Evolutionary conservation across 371 early-diverging fungal genomes (phyloP).

Genomic region (Apophysomyces sp.): DNA sequence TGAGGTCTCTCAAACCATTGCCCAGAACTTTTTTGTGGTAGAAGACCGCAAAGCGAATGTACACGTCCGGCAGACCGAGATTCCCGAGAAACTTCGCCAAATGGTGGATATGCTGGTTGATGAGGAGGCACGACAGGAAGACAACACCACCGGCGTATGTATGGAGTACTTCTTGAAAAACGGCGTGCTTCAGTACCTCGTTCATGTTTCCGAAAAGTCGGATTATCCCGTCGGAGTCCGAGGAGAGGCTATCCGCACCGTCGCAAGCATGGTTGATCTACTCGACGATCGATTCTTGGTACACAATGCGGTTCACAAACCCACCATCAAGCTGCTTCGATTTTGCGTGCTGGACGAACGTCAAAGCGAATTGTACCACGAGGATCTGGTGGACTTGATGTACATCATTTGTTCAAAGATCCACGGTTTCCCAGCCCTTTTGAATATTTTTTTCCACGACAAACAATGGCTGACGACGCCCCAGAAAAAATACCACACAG

Average conservation of each 20-base stretch:
- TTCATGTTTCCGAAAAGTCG: conserved; percentile 63
- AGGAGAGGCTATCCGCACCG: conserved; percentile 71
- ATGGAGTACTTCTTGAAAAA: conserved; percentile 85
- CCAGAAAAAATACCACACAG: conserved; percentile 20
- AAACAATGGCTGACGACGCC: conserved; percentile 63
- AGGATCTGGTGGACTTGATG: conserved; percentile 78
- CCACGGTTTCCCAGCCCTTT: conserved; percentile 76
- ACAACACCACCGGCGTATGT: conserved; percentile 73
- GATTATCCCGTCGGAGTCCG: conserved; percentile 83
- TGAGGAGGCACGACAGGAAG: conserved; percentile 69
- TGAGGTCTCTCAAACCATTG: not conserved
- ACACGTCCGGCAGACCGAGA: conserved; percentile 68
- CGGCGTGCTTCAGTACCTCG: conserved; percentile 72
- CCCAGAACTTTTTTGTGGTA: conserved; percentile 52
- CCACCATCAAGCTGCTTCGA: conserved; percentile 71
- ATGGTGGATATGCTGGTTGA: conserved; percentile 86
- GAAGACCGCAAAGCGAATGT: conserved; percentile 47
- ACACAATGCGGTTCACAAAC: conserved; percentile 81
- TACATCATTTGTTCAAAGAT: conserved; percentile 85
- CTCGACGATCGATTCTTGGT: conserved; percentile 82
- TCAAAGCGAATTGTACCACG: conserved; percentile 60
- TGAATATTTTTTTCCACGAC: conserved; percentile 85
- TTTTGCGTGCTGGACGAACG: conserved; percentile 55
- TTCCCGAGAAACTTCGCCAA: conserved; percentile 65
- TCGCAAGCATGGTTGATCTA: conserved; percentile 74